Conservation (phyloP, 1,139 yeast genomes). For the Kurtzmaniella natalensis region DNA sequence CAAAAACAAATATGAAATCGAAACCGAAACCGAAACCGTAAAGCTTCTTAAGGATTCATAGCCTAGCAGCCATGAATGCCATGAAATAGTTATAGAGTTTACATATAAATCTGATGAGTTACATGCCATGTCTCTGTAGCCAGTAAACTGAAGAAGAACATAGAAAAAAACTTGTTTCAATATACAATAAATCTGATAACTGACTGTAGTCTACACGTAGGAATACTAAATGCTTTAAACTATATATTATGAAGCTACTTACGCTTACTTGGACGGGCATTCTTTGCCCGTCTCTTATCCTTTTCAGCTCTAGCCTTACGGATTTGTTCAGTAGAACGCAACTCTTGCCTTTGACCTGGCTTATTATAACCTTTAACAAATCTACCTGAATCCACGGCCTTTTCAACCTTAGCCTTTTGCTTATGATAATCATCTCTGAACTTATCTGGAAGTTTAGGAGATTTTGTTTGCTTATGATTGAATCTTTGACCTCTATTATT, state of each 20-base stretch:
- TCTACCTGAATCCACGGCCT: conserved; percentile 75
- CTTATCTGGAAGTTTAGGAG: conserved; percentile 89
- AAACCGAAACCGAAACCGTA: too few species aligned
- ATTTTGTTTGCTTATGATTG: conserved; percentile 69
- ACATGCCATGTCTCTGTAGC: too few species aligned
- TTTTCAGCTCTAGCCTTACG: conserved; percentile 68
- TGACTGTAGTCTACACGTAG: too few species aligned
- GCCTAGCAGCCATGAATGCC: too few species aligned
- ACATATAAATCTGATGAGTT: too few species aligned
- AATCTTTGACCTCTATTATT: conserved; percentile 40
- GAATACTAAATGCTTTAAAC: too few species aligned
- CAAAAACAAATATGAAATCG: background rate
- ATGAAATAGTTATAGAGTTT: too few species aligned
- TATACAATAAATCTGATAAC: too few species aligned
- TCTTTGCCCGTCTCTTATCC: conserved; percentile 78
- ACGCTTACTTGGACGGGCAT: conserved; percentile 64
- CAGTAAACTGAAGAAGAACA: too few species aligned
- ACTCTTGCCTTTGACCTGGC: conserved; percentile 53
- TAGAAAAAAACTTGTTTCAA: too few species aligned
- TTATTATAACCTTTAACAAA: conserved; percentile 65
- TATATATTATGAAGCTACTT: conserved; percentile 11
- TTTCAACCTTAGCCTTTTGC: conserved; percentile 79
- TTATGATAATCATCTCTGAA: conserved; percentile 80
- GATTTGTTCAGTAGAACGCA: conserved; percentile 68
- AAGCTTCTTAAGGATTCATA: too few species aligned